A percentile compares a stretch with the other conserved stretches of the same genome.
These are phyloP conservation scores for Escallonia rubra DNA, from an alignment of 129 eudicot genomes.

Conservation along the genomic window DNA sequence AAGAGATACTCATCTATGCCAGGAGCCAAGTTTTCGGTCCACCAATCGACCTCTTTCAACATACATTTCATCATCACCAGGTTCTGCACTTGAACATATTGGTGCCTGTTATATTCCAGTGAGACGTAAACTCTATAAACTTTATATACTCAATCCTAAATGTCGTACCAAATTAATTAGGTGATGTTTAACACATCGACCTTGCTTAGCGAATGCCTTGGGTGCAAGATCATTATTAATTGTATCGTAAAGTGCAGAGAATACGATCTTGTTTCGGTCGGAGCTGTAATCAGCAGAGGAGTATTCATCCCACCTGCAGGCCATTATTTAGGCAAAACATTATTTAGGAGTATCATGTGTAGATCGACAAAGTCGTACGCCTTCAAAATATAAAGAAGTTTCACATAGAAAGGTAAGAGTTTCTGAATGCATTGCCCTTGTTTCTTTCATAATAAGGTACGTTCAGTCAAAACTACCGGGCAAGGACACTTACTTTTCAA, in stretches of 20 bases:
- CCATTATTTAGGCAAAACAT: neutral
- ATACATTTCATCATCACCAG: neutral
- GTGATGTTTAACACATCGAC: slow-evolving; percentile 6
- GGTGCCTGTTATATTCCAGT: no score
- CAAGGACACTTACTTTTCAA: slow-evolving; percentile 6
- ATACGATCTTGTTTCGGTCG: slow-evolving; percentile 2
- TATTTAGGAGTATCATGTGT: neutral
- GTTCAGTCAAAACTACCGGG: neutral
- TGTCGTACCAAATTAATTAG: slow-evolving; percentile 8
- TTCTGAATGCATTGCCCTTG: no score
- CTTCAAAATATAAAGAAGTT: no score
- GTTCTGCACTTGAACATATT: neutral
- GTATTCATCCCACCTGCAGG: neutral
- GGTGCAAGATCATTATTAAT: slow-evolving; percentile 9
- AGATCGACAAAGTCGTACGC: no score
- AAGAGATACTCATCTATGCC: neutral
- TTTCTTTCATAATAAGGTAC: no score
- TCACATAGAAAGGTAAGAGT: no score
- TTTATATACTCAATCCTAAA: neutral
- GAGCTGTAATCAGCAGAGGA: neutral
- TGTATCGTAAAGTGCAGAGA: slow-evolving; percentile 4
- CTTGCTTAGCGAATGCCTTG: slow-evolving; percentile 12
- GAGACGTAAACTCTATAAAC: neutral
- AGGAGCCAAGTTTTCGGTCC: neutral
- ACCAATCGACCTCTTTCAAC: neutral